phyloP scores from a whole-genome alignment of 2,329 filamentous ascomycete genomes.

The Arthroderma sp. region DNA sequence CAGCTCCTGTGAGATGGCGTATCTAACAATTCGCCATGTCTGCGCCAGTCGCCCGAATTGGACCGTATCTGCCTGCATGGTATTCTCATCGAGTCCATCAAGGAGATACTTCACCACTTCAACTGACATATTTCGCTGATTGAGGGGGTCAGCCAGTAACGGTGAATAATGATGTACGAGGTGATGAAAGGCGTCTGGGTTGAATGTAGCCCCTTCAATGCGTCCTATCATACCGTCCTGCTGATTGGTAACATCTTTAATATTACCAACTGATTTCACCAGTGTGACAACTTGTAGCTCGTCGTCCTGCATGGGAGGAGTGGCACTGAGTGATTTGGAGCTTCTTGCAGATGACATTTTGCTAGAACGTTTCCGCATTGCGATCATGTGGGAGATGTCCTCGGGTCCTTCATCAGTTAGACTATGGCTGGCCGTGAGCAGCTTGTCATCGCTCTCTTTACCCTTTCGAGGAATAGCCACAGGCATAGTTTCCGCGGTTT shows the following conservation, averaged over 20 bases:
- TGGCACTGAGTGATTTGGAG: constrained; percentile 43
- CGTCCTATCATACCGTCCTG: constrained; percentile 41
- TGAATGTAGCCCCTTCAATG: constrained; percentile 36
- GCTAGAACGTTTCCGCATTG: constrained; percentile 36
- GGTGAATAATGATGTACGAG: constrained; percentile 34
- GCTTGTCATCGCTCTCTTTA: constrained; percentile 36
- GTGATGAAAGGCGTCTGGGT: constrained; percentile 31
- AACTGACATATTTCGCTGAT: constrained; percentile 15
- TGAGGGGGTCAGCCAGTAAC: constrained; percentile 23
- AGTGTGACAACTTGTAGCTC: constrained; percentile 39
- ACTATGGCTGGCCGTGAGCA: constrained; percentile 35
- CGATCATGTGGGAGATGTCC: constrained; percentile 42
- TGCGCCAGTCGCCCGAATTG: constrained; percentile 43
- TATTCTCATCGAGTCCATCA: constrained; percentile 42
- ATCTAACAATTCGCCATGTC: constrained; percentile 47
- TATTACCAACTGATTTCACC: constrained; percentile 39
- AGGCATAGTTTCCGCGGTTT: constrained; percentile 20
- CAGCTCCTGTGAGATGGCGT: constrained; percentile 40
- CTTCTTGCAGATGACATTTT: constrained; percentile 36
- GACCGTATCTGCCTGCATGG: constrained; percentile 40
- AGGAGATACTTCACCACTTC: constrained; percentile 25
- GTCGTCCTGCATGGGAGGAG: constrained; percentile 40
- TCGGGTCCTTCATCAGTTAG: constrained; percentile 47
- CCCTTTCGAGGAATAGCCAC: constrained; percentile 23
- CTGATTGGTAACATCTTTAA: constrained; percentile 27